A percentile compares a stretch with the other conserved stretches of the same genome.
phyloP scores from a whole-genome alignment of 2,329 filamentous ascomycete species.

The Neoarthrinium moseri region DNA sequence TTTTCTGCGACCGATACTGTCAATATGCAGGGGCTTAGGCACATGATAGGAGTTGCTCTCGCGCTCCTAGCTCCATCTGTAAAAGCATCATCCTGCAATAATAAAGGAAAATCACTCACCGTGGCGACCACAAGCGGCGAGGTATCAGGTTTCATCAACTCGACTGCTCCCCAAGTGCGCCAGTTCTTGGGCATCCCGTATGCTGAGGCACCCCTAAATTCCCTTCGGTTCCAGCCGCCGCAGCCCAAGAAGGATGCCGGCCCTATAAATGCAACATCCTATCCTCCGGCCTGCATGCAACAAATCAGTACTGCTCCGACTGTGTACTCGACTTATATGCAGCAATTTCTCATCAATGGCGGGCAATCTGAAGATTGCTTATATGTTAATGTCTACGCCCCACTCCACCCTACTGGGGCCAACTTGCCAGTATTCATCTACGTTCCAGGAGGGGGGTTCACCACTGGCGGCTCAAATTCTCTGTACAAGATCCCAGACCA shows the following conservation, averaged over 20 bases:
- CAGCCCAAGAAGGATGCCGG: neutral
- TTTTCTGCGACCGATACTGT: neutral
- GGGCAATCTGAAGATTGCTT: slow-evolving; percentile 8
- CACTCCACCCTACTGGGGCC: neutral
- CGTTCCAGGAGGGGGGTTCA: slow-evolving; percentile 4
- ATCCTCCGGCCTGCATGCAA: slow-evolving; percentile 6
- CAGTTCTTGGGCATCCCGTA: slow-evolving; percentile 9
- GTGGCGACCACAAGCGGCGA: slow-evolving; percentile 9
- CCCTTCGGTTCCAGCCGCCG: slow-evolving; percentile 6
- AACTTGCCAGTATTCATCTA: slow-evolving; percentile 11
- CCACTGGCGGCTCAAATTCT: slow-evolving; percentile 5
- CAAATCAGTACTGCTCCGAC: slow-evolving; percentile 1
- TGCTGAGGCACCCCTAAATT: slow-evolving; percentile 1
- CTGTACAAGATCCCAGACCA: slow-evolving; percentile 11
- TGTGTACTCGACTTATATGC: neutral
- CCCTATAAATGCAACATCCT: neutral
- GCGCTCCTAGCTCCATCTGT: neutral
- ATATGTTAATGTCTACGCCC: slow-evolving; percentile 9
- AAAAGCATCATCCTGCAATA: neutral
- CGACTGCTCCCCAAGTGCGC: slow-evolving; percentile 1
- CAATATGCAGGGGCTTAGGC: neutral
- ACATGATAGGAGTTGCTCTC: neutral
- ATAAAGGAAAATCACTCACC: neutral
- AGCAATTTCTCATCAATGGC: slow-evolving; percentile 7
- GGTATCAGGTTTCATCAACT: slow-evolving; percentile 8